phyloP scores from a whole-genome alignment of 2,329 filamentous ascomycete species.

The Trichocomaceae sp. region DNA sequence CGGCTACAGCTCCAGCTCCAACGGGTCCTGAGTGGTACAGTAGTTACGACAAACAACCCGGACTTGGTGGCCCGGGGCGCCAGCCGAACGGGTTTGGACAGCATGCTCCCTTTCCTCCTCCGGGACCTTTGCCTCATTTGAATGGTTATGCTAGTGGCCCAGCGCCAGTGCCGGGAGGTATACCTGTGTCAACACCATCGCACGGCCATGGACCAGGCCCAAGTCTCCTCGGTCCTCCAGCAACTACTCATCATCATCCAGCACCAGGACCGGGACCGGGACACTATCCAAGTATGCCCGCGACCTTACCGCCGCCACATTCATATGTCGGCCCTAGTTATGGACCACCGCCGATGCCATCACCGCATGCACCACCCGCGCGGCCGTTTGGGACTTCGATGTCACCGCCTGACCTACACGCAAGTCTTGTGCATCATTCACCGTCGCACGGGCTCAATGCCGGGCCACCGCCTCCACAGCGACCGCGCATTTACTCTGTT shows the following conservation, averaged over 20 bases:
- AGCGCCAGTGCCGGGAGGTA: constrained; percentile 6
- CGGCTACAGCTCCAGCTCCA: constrained; percentile 23
- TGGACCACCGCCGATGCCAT: constrained; percentile 28
- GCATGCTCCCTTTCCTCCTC: constrained; percentile 16
- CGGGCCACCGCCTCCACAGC: constrained; percentile 27
- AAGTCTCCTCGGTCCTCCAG: constrained; percentile 43
- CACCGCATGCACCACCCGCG: constrained; percentile 27
- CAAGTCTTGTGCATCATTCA: constrained; percentile 31
- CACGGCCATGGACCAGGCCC: constrained; percentile 18
- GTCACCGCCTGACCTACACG: constrained; percentile 33
- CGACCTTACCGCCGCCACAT: constrained; percentile 21
- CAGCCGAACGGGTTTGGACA: constrained; percentile 13
- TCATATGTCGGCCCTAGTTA: constrained; percentile 34
- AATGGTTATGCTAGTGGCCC: constrained; percentile 10
- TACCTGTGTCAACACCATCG: constrained; percentile 33
- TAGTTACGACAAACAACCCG: constrained; percentile 9
- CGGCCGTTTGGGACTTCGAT: constrained; percentile 32
- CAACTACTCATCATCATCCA: constrained; percentile 33
- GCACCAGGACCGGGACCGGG: constrained; percentile 16
- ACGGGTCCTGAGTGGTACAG: constrained; percentile 14
- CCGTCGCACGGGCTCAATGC: constrained; percentile 33
- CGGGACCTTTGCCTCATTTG: constrained; percentile 13
- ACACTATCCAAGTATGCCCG: constrained; percentile 1
- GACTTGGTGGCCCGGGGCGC: constrained; percentile 2
- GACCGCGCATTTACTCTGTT: constrained; percentile 30